A percentile compares a stretch with the other conserved stretches of the same genome.
These are phyloP conservation scores for Pseudozyma tsukubaensis DNA, from an alignment of 1,284 basidiomycete genomes.

Conservation along the genomic window DNA sequence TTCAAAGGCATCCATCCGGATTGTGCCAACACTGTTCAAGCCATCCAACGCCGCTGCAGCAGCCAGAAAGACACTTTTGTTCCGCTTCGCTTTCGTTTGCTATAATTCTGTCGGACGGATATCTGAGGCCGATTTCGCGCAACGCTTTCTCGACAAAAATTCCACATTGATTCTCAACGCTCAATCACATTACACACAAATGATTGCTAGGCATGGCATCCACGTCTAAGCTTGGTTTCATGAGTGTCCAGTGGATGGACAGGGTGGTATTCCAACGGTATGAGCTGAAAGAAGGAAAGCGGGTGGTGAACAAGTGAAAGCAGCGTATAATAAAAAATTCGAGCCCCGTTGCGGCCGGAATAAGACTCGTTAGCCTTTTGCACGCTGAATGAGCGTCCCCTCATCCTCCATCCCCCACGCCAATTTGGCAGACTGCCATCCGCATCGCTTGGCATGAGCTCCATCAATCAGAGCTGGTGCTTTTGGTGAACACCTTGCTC, in stretches of 20 bases:
- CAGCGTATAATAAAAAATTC: constrained; percentile 3
- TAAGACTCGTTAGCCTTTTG: constrained; percentile 24
- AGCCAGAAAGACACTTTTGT: not conserved
- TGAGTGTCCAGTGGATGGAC: no score
- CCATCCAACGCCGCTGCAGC: no score
- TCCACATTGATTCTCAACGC: no score
- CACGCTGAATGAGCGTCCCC: constrained; percentile 6
- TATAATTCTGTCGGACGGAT: constrained; percentile 12
- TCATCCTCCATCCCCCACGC: not conserved
- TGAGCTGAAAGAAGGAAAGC: no score
- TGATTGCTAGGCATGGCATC: no score
- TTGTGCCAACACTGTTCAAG: not conserved
- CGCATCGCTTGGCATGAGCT: not conserved
- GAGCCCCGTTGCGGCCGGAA: constrained; percentile 33
- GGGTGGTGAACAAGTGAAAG: no score
- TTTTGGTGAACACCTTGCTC: not conserved
- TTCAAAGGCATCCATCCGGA: not conserved
- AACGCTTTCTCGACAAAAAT: no score
- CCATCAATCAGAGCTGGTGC: not conserved
- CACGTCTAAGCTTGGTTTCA: no score
- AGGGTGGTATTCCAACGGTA: no score
- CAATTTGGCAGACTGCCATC: not conserved
- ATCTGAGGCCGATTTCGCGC: not conserved
- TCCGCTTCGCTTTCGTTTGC: no score
- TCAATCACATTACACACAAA: no score